Evolutionary conservation across 1,139 yeast genomes (phyloP), one percentile per base, ranked within the genome.

Genomic region (Sugiyamaella novakii): DNA sequence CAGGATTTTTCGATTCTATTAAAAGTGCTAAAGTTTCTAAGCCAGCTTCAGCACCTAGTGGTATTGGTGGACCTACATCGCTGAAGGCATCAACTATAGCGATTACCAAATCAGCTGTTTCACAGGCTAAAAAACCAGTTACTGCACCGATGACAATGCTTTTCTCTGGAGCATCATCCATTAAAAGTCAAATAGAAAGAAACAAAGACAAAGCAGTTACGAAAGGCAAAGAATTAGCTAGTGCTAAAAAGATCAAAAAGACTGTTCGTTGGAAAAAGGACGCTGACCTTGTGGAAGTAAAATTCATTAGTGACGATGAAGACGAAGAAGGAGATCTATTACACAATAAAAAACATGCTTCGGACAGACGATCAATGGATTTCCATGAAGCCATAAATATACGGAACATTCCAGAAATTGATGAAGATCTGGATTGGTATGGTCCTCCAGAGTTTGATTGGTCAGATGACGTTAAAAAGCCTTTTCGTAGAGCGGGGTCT

Each of bases 291-390:
- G 80, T 64, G 56, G 66, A 58, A 63, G 76, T 67, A 61, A 73
- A 64, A 38, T 56, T 60, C 52, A 75, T 52, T 53, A 78, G 56
- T 67, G 73, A 59, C 64, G 69, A 58, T 61, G 73, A 42, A 75
- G 77, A 65, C 59, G 54, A 51, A 27, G 54, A 51, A 30, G 46
- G 22, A 8, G 40, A 25, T 6, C 17, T 17, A 6, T n/a, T 6
- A 10, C 39, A 42, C 24, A 12, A 28, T 14, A 47, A 52, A 39
- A 52, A 54, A 27, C 58, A 55, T 33, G 57, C 61, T 15, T 48
- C 59, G 19, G 66, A 58, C 21, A 58, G 60, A 39, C 67, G 57
- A 36, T 44, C 53, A 17, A 49, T 61, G 52, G 70, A 66, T 37
- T 60, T 56, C 35, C 64, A 62, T 38, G 67, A 65, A 29, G 72